phyloP scores from a whole-genome alignment of 805 yeast genomes.

The Schwanniomyces pseudopolymorphus region DNA sequence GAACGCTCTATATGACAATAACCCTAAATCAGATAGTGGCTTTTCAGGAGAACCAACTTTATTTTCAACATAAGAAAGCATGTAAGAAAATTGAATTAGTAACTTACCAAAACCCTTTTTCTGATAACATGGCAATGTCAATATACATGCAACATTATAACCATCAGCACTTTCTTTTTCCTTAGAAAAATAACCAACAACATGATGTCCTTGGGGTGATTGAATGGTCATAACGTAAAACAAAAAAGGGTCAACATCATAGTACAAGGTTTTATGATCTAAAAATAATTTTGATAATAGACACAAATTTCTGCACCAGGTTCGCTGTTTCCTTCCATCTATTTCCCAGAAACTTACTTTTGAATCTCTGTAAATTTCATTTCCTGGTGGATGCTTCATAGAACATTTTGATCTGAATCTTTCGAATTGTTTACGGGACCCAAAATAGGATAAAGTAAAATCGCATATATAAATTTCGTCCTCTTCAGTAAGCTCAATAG shows the following conservation, averaged over 20 bases:
- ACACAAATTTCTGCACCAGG: slow-evolving; percentile 97
- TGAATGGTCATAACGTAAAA: slow-evolving; percentile 93
- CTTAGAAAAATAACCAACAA: slow-evolving; percentile 95
- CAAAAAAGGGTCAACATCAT: slow-evolving; percentile 96
- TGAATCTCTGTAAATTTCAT: slow-evolving; percentile 92
- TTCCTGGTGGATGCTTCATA: slow-evolving; percentile 96
- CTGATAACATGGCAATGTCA: slow-evolving; percentile 95
- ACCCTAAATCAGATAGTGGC: slow-evolving; percentile 92
- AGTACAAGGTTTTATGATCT: slow-evolving; percentile 94
- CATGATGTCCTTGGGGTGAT: slow-evolving; percentile 89
- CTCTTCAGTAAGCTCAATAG: slow-evolving; percentile 89
- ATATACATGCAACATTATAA: slow-evolving; percentile 95
- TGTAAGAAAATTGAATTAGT: slow-evolving; percentile 90
- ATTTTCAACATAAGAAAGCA: slow-evolving; percentile 80
- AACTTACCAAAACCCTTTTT: slow-evolving; percentile 92
- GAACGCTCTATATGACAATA: slow-evolving; percentile 88
- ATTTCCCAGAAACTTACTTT: slow-evolving; percentile 94
- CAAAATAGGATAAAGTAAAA: slow-evolving; percentile 84
- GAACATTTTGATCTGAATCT: slow-evolving; percentile 86
- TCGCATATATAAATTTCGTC: slow-evolving; percentile 90
- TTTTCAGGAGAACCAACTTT: slow-evolving; percentile 97
- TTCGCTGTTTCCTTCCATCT: slow-evolving; percentile 93
- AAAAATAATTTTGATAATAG: slow-evolving; percentile 83
- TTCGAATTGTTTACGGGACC: slow-evolving; percentile 87
- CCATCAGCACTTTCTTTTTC: slow-evolving; percentile 96